Conservation (phyloP, 1,284 basidiomycete genomes). For the Trichosporon sp. region DNA sequence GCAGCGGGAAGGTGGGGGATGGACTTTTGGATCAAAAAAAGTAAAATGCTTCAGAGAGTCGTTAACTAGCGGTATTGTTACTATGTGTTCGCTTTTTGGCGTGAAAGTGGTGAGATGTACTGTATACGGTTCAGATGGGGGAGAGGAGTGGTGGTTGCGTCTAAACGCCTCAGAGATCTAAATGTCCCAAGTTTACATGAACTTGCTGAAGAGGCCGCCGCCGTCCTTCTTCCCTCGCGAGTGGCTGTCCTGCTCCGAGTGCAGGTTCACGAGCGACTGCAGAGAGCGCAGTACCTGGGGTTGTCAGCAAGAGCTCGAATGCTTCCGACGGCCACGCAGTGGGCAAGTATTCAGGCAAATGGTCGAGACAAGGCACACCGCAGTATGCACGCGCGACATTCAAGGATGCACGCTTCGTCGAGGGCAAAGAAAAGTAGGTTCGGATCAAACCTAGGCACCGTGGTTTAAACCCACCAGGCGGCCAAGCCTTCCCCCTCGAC, state of each 20-base stretch:
- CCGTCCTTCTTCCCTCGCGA: conserved; percentile 31
- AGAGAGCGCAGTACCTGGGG: conserved; percentile 82
- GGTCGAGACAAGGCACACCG: too few relatives aligned
- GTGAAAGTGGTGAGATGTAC: neutral
- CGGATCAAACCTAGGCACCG: conserved; percentile 5
- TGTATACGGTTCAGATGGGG: neutral
- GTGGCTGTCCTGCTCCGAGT: conserved; percentile 69
- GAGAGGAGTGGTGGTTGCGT: neutral
- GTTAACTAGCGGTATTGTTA: neutral
- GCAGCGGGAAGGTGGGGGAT: too few relatives aligned
- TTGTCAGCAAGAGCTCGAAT: neutral
- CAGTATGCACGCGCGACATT: neutral
- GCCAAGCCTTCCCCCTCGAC: neutral
- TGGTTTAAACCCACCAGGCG: neutral
- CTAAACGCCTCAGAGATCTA: neutral
- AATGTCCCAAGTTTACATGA: conserved; percentile 33
- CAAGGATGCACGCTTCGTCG: neutral
- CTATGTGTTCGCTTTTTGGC: neutral
- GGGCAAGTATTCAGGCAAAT: too few relatives aligned
- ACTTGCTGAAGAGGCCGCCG: conserved; percentile 55
- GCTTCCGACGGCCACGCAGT: neutral
- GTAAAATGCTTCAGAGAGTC: neutral
- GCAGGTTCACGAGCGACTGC: conserved; percentile 78
- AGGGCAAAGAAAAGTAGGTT: neutral
- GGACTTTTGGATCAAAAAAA: neutral